Percentiles rank a stretch among this genome's conserved stretches.
Evolutionary conservation across 768 basidiomycete genomes (phyloP).

Genomic region (Auricularia cornea): DNA sequence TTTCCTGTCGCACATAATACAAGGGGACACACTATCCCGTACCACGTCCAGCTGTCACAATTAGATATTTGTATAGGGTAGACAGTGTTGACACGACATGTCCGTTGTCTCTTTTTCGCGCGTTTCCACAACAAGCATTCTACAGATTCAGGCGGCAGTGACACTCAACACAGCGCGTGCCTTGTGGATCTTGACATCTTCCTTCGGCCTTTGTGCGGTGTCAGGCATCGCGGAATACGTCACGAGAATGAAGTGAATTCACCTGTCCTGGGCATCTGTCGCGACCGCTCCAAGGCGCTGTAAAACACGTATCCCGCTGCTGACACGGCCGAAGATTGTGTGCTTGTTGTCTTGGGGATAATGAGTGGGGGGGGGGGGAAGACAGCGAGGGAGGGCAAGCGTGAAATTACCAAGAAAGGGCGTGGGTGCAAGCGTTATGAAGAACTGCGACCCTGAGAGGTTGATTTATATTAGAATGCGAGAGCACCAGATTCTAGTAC

Average conservation of each 20-base stretch:
- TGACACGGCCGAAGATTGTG: slow-evolving; percentile 87
- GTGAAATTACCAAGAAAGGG: slow-evolving; percentile 43
- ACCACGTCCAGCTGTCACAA: no score
- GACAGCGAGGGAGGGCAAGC: neutral
- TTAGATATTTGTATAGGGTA: no score
- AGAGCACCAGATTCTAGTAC: neutral
- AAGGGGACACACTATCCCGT: no score
- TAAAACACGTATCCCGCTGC: slow-evolving; percentile 84
- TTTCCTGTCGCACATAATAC: no score
- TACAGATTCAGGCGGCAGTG: neutral
- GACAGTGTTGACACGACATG: no score
- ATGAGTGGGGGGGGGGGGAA: neutral
- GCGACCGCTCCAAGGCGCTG: slow-evolving; percentile 87
- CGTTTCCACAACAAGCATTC: no score
- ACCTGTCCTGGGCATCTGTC: slow-evolving; percentile 84
- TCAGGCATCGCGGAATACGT: neutral
- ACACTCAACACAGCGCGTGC: slow-evolving; percentile 32
- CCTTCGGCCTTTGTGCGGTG: slow-evolving; percentile 37
- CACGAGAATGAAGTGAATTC: slow-evolving; percentile 18
- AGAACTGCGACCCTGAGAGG: slow-evolving; percentile 82
- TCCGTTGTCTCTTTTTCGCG: no score
- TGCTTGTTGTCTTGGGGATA: slow-evolving; percentile 57
- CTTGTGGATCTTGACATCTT: slow-evolving; percentile 89
- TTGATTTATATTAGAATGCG: slow-evolving; percentile 21
- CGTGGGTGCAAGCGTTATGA: slow-evolving; percentile 76